These are phyloP conservation scores for Meyerozyma carpophila DNA, from an alignment of 1,139 yeast species.

Conservation along the genomic window DNA sequence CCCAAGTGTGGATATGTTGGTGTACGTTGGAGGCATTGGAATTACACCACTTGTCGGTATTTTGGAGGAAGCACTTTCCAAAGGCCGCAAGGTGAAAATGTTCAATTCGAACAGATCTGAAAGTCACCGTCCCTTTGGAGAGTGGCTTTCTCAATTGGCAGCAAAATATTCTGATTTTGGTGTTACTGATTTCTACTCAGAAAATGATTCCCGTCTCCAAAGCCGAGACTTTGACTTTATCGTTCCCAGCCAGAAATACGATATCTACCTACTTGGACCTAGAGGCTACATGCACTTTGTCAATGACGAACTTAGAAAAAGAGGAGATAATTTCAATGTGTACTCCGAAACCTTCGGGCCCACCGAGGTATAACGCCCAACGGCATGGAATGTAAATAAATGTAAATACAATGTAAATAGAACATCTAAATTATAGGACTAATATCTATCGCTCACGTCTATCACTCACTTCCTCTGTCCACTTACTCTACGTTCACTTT, in stretches of 20 bases:
- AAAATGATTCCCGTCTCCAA: slow-evolving; percentile 3
- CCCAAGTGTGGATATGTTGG: slow-evolving; percentile 24
- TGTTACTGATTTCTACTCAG: slow-evolving; percentile 18
- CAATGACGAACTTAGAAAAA: slow-evolving; percentile 11
- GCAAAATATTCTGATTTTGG: slow-evolving; percentile 13
- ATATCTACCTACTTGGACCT: slow-evolving; percentile 35
- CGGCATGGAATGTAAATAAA: neutral
- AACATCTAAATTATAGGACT: neutral
- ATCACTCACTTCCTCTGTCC: too few relatives aligned
- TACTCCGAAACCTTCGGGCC: slow-evolving; percentile 20
- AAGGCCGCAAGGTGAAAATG: slow-evolving; percentile 23
- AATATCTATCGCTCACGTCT: too few relatives aligned
- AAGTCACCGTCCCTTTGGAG: slow-evolving; percentile 22
- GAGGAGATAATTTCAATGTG: slow-evolving; percentile 8
- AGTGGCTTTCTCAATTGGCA: slow-evolving; percentile 15
- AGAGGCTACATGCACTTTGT: slow-evolving; percentile 27
- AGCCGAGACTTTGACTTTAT: slow-evolving; percentile 12
- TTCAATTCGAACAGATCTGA: slow-evolving; percentile 23
- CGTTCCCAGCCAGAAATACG: slow-evolving; percentile 10
- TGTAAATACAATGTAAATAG: neutral
- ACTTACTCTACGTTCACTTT: too few relatives aligned
- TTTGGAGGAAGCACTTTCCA: slow-evolving; percentile 30
- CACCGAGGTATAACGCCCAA: slow-evolving; percentile 8
- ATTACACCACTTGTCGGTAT: slow-evolving; percentile 59
- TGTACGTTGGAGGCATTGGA: slow-evolving; percentile 63